A percentile compares a stretch with the other conserved stretches of the same genome.
Evolutionary conservation across 345 rosid species (phyloP).

Genomic region (Punica granatum): DNA sequence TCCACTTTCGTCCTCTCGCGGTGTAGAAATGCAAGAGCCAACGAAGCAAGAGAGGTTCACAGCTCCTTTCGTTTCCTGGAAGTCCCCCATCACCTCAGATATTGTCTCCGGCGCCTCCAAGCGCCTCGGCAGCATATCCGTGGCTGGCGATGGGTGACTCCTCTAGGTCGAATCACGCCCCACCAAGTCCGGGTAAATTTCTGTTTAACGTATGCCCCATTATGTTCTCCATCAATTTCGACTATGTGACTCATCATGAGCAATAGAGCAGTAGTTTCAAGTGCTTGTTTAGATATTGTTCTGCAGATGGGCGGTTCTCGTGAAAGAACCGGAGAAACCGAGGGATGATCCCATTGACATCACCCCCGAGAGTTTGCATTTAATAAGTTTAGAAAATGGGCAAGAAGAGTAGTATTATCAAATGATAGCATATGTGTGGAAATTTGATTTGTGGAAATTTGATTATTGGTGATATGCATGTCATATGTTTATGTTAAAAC

Average conservation of each 20-base stretch:
- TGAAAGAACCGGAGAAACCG: constrained; percentile 38
- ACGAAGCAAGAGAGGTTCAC: constrained; percentile 23
- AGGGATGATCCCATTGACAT: constrained; percentile 55
- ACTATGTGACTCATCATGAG: background rate
- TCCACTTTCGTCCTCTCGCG: constrained; percentile 16
- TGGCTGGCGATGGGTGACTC: constrained; percentile 63
- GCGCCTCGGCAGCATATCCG: constrained; percentile 63
- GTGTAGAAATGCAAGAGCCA: background rate
- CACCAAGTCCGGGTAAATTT: constrained; percentile 59
- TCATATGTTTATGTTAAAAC: background rate
- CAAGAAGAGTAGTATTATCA: constrained; percentile 17
- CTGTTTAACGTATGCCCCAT: background rate
- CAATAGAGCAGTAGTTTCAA: background rate
- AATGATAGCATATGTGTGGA: background rate
- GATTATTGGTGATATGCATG: background rate
- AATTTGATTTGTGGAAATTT: background rate
- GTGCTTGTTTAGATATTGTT: background rate
- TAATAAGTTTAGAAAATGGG: constrained; percentile 48
- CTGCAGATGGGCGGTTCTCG: constrained; percentile 64
- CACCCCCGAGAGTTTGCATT: constrained; percentile 79
- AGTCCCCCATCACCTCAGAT: constrained; percentile 86
- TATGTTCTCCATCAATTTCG: background rate
- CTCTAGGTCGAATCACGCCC: constrained; percentile 88
- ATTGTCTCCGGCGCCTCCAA: constrained; percentile 78
- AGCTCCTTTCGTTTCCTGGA: constrained; percentile 91